Base-by-base conservation (phyloP, 2,329 filamentous ascomycete genomes). In the Fusarium solani-melongenae region DNA sequence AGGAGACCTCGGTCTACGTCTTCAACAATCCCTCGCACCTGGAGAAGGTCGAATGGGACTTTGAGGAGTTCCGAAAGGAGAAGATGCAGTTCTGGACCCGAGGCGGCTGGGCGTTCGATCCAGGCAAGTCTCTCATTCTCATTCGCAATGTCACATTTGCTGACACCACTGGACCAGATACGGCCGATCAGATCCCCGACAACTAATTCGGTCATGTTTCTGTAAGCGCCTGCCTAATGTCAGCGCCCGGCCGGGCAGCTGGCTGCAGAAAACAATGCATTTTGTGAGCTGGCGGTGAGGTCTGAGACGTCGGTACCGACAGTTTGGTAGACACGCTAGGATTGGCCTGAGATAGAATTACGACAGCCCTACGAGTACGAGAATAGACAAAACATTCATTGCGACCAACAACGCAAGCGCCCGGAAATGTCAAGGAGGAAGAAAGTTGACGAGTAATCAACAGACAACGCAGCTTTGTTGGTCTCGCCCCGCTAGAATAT, bases 41-140 rank as follows among this genome's bases (percentile, higher is more conserved):
- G 20, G 94, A 97, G 81, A 85, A 89, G 34, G 82, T 85, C 24
- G 95, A 98, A 81, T 98, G 96, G 96, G 94, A 97, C 81, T 96
- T 95, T 83, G 91, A 92, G 56, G 90, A 93, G 71, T 98, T 98
- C 80, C 90, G 92, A 70, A 86, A 87, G 76, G 92, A 96, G 70
- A 97, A 95, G 85, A 83, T 91, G 83, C 80, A 80, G 64, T 66
- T 78, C 5, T 91, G 88, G 89, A 87, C 87, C 6, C 81, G 88
- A n/a, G 85, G 84, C 33, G 86, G 86, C 59, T 86, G 85, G 72
- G 80, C 81, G 11, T 86, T 87, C 69, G 83, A 72, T 12, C 67
- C 85, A 29, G 83, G 85, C 84, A 61, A 78, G 62, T 51, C 41
- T 55, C 29, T 39, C 38, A 44, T 31, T 56, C 34, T 12, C 15